Evolutionary conservation across 129 eudicot species (phyloP).

Genomic region (Artemisia annua): DNA sequence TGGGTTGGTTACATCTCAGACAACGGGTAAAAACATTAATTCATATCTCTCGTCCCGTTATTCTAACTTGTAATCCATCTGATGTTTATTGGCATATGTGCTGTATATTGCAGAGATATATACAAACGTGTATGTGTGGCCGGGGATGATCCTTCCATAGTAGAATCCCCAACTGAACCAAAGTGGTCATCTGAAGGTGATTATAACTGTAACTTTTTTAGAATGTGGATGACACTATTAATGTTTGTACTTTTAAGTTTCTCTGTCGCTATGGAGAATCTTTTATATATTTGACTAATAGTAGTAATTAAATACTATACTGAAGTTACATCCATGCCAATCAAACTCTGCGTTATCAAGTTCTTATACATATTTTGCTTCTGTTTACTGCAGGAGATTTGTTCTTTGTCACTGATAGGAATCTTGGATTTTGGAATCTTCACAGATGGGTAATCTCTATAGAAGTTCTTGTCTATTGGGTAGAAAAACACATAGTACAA

Average conservation of each 20-base stretch:
- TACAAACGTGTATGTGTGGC: conserved; percentile 40
- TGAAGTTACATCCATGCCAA: too few species aligned
- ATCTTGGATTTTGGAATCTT: conserved; percentile 58
- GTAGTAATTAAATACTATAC: too few species aligned
- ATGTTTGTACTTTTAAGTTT: not conserved
- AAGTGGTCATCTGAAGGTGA: conserved; percentile 49
- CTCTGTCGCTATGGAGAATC: not conserved
- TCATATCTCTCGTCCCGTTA: too few species aligned
- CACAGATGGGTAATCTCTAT: conserved; percentile 46
- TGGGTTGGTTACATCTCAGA: conserved; percentile 48
- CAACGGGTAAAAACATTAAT: conserved; percentile 23
- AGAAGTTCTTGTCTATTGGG: not conserved
- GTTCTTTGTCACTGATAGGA: conserved; percentile 55
- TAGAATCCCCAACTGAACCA: conserved; percentile 55
- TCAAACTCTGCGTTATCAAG: not conserved
- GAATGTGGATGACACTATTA: not conserved
- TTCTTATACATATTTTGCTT: not conserved
- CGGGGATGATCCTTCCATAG: conserved; percentile 34
- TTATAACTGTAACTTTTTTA: not conserved
- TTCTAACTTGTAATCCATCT: not conserved
- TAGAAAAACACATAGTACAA: too few species aligned
- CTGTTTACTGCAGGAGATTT: conserved; percentile 49
- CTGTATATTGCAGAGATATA: conserved; percentile 29
- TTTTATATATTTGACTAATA: too few species aligned
- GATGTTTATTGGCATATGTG: too few species aligned